Evolutionary conservation across 768 basidiomycete genomes (phyloP), one percentile per base, ranked within the genome.

Genomic region (Calocybe cyanea): DNA sequence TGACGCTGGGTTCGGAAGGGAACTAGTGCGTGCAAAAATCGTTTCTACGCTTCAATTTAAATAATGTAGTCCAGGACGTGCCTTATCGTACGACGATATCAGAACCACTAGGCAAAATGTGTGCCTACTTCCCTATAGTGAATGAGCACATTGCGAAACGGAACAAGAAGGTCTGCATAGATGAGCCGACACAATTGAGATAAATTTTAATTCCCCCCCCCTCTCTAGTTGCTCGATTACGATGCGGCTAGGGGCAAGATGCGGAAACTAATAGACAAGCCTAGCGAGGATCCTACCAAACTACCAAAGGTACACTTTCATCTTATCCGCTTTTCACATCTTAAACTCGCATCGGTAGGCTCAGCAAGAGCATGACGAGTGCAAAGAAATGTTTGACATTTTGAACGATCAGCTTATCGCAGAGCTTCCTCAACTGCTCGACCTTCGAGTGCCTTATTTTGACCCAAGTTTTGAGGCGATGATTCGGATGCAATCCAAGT

Each of bases 391-490:
- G 41, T 99, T 94, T 63, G 88, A 95, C 49, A 67, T 91, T 59
- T 76, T 99, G 54, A 98, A 99, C 62, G 83, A 88, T 32, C 92
- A 97, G 57, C 81, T 98, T 57, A 86, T 95, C 54, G 67, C 74
- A 20, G 96, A 98, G 57, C 74, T 99, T 13, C 96, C 96, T 0
- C 84, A 94, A 55, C 70, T 99, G 33, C 79, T 98, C 40, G 94
- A 97, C 58, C 81, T 97, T 15, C 89, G 96, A 31, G 88, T 99
- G 19, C 96, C 96, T 0, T 99, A 91, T 75, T 94, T 98, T 52
- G 96, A 98, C 64, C 96, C 96, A 4, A 93, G 89, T 55, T 98
- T 98, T 62, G 96, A 98, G 68, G 91, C 95, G 37, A 98, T 98
- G 95, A 92, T 93, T 53, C 80, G 96, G 23, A 90, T 96, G 82